These are phyloP conservation scores for Gliomastix tumulicola DNA, from an alignment of 2,329 filamentous ascomycete species.

Conservation along the genomic window DNA sequence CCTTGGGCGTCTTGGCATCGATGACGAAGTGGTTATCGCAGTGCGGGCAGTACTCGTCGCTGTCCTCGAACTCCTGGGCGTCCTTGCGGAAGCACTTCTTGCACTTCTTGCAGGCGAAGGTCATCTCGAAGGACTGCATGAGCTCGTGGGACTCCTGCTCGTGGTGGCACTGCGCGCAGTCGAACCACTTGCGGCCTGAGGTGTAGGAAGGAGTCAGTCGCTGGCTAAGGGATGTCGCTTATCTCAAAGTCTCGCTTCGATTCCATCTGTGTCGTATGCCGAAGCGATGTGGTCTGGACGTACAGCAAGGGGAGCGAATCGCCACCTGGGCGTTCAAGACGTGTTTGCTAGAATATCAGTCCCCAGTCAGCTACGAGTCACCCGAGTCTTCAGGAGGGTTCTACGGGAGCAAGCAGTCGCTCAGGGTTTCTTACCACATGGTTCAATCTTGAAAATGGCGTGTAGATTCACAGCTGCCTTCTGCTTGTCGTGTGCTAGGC, in stretches of 20 bases:
- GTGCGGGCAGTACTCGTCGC: constrained; percentile 97
- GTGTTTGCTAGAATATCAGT: constrained; percentile 95
- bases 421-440: constrained; percentile 30
- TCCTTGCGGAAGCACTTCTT: constrained; percentile 97
- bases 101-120: constrained; percentile 97
- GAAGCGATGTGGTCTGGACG: constrained; percentile 25
- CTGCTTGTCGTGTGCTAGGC: too few species aligned
- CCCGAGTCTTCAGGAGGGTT: too few species aligned
- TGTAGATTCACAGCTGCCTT: too few species aligned
- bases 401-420: too few species aligned
- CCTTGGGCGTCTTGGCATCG: constrained; percentile 78
- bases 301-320: constrained; percentile 94
- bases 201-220: constrained; percentile 1
- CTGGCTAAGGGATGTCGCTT: too few species aligned
- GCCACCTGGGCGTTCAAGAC: constrained; percentile 96
- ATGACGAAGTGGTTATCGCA: constrained; percentile 98
- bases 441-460: too few species aligned
- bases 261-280: too few species aligned
- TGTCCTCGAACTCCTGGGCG: constrained; percentile 84
- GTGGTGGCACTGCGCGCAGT: constrained; percentile 89
- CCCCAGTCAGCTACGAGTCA: too few species aligned
- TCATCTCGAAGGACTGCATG: constrained; percentile 76
- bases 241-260: too few species aligned
- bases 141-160: constrained; percentile 76
- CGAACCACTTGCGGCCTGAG: constrained; percentile 91